Percentiles rank a stretch among this genome's conserved stretches.
These are phyloP conservation scores for Huntiella omanensis DNA, from an alignment of 2,329 filamentous ascomycete genomes.

Conservation along the genomic window DNA sequence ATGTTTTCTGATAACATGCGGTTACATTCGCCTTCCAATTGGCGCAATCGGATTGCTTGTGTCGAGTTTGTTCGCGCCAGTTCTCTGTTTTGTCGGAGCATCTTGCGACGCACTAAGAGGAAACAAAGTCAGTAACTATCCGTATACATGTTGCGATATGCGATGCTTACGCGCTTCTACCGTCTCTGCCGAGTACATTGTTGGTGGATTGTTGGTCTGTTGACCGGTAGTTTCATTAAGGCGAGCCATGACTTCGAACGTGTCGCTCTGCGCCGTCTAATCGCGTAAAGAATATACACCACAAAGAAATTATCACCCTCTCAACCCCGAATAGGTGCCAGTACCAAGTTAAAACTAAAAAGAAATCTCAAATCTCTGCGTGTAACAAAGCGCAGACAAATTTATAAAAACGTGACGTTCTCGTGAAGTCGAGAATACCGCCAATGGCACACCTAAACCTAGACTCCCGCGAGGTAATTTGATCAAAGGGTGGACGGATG, in stretches of 20 bases:
- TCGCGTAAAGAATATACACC: no score
- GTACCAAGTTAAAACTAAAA: no score
- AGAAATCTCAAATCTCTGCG: no score
- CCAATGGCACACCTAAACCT: no score
- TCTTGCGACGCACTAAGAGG: conserved; percentile 51
- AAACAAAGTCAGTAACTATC: conserved; percentile 6
- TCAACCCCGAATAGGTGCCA: no score
- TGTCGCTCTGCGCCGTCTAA: neutral
- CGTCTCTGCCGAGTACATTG: conserved; percentile 28
- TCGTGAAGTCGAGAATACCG: no score
- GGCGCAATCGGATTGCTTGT: conserved; percentile 59
- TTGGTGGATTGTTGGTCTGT: conserved; percentile 3
- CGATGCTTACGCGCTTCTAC: conserved; percentile 47
- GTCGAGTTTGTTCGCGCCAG: conserved; percentile 62
- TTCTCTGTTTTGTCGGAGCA: conserved; percentile 68
- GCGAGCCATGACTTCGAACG: conserved; percentile 48
- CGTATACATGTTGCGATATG: neutral
- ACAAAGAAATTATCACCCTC: no score
- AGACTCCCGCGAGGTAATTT: no score
- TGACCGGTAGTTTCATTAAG: conserved; percentile 49
- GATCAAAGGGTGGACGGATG: neutral
- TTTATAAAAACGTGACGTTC: no score
- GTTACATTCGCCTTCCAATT: conserved; percentile 56
- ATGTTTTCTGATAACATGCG: conserved; percentile 65
- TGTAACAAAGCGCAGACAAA: no score